Conservation (phyloP, 2,329 filamentous ascomycete genomes). For the Emmonsia crescens region DNA sequence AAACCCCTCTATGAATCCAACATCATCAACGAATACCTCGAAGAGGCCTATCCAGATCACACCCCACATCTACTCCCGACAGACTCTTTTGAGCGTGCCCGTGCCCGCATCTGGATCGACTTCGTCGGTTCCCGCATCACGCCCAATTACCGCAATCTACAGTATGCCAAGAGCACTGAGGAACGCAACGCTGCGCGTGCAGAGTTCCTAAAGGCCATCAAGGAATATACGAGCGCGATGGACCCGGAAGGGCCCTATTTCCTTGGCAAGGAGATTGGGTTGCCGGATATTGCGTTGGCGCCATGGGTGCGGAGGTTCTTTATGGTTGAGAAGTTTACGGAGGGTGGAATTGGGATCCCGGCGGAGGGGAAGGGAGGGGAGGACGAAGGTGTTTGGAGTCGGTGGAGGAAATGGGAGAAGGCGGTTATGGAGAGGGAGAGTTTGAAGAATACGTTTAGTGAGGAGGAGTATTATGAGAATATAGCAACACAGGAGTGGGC, state of each 20-base stretch:
- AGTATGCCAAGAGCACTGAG: conserved; percentile 35
- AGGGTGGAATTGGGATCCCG: conserved; percentile 41
- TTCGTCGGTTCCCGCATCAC: conserved; percentile 58
- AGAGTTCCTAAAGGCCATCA: conserved; percentile 50
- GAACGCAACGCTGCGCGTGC: conserved; percentile 38
- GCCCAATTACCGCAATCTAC: conserved; percentile 55
- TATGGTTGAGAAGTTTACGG: conserved; percentile 65
- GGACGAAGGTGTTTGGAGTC: conserved; percentile 49
- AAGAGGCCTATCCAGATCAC: conserved; percentile 53
- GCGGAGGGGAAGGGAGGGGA: conserved; percentile 37
- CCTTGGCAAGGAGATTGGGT: conserved; percentile 48
- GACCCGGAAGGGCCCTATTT: conserved; percentile 55
- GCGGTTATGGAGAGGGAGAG: conserved; percentile 52
- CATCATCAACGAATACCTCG: conserved; percentile 64
- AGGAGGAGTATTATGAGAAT: conserved; percentile 53
- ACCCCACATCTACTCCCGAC: conserved; percentile 46
- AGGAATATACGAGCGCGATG: conserved; percentile 53
- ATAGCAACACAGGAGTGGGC: conserved; percentile 52
- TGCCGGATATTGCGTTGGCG: conserved; percentile 61
- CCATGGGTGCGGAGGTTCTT: conserved; percentile 65
- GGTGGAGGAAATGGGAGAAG: conserved; percentile 55
- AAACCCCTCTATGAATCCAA: conserved; percentile 62
- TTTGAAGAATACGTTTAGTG: conserved; percentile 57
- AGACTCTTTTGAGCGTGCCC: conserved; percentile 54
- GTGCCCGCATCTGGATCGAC: conserved; percentile 62